phyloP scores from a whole-genome alignment of 179 eudicot genomes.

The Corrigiola litoralis region DNA sequence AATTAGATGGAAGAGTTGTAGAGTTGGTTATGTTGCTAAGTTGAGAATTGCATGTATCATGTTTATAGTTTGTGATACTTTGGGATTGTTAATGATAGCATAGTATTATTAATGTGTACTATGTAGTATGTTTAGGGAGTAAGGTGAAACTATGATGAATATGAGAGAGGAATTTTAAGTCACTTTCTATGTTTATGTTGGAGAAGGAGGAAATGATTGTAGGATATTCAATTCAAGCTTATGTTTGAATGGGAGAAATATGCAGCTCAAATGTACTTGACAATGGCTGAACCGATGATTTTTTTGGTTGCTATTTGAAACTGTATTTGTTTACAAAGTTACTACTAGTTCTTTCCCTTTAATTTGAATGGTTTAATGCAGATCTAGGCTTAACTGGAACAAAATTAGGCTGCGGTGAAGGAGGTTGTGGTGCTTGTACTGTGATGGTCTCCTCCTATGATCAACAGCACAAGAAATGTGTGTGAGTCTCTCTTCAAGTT shows the following conservation, averaged over 20 bases:
- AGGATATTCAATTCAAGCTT: too few relatives aligned
- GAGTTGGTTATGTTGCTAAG: too few relatives aligned
- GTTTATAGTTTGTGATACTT: background rate
- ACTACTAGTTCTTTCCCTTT: conserved; percentile 4
- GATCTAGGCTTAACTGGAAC: conserved; percentile 87
- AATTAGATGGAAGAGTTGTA: background rate
- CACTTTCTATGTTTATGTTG: too few relatives aligned
- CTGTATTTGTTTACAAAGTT: background rate
- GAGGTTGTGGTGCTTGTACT: conserved; percentile 99
- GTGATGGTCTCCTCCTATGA: conserved; percentile 86
- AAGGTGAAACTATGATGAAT: background rate
- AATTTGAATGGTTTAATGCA: conserved; percentile 25
- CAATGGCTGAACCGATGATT: background rate
- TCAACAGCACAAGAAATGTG: conserved; percentile 64
- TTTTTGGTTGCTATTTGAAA: background rate
- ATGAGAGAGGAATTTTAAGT: background rate
- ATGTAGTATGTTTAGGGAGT: too few relatives aligned
- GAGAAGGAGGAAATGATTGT: too few relatives aligned
- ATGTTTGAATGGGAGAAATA: too few relatives aligned
- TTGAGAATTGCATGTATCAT: background rate
- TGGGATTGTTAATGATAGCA: background rate
- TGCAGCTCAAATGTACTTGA: background rate
- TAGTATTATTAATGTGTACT: too few relatives aligned
- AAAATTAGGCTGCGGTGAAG: conserved; percentile 98
- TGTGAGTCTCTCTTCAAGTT: conserved; percentile 51